phyloP scores from a whole-genome alignment of 305 asterid species.

The Andrographis paniculata region DNA sequence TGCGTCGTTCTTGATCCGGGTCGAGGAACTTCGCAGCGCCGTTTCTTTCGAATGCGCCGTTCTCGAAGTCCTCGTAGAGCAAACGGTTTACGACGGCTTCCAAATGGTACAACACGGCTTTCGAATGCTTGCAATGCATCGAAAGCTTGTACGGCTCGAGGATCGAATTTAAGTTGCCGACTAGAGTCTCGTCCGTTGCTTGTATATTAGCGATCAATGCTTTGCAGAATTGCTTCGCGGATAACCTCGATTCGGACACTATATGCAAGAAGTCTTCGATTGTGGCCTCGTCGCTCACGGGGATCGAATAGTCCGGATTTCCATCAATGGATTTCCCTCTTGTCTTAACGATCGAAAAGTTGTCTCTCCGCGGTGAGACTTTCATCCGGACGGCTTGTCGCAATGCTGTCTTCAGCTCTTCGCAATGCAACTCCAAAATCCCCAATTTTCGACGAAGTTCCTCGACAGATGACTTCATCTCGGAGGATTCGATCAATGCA shows the following conservation, averaged over 20 bases:
- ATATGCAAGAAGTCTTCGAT: constrained; percentile 50
- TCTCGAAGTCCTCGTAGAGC: constrained; percentile 51
- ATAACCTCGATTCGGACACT: constrained; percentile 50
- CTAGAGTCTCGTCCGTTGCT: constrained; percentile 33
- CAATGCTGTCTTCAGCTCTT: constrained; percentile 51
- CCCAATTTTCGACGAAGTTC: constrained; percentile 44
- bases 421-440: constrained; percentile 51
- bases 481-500: constrained; percentile 39
- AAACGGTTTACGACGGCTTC: constrained; percentile 54
- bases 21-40: constrained; percentile 44
- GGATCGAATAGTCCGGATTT: constrained; percentile 27
- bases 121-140: constrained; percentile 35
- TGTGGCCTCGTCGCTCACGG: constrained; percentile 50
- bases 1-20: constrained; percentile 38
- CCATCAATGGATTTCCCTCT: constrained; percentile 34
- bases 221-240: constrained; percentile 59
- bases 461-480: constrained; percentile 45
- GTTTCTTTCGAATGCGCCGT: constrained; percentile 40
- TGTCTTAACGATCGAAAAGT: constrained; percentile 15
- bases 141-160: constrained; percentile 49
- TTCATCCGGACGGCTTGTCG: constrained; percentile 28
- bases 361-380: not conserved
- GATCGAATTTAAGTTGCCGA: constrained; percentile 35
- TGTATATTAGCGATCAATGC: constrained; percentile 33
- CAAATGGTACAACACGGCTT: constrained; percentile 37